Base-by-base conservation (phyloP, 169 alveolate genomes). In the Plasmodium blacklocki region DNA sequence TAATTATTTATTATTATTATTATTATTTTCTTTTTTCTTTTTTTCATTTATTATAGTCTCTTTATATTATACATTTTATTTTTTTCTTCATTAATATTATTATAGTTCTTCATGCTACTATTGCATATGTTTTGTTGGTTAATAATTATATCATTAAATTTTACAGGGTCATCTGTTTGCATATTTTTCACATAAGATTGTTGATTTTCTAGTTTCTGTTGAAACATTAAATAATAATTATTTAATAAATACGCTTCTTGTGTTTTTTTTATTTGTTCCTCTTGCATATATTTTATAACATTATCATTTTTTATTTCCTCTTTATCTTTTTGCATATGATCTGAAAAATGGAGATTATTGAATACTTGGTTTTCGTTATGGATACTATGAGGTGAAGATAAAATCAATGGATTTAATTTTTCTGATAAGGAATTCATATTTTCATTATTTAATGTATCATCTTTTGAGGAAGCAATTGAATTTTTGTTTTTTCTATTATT, bases 391-490 rank as follows among this genome's bases (percentile, higher is more conserved):
- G 71, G 47, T 58, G 64, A 67, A 18, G 76, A 52, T 4, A 64
- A 64, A 64, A 21, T 59, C 32, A 52, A 32, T 59, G 70, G 62
- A 63, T 76, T 76, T 3, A 29, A 19, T 32, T 76, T 19, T 76
- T 76, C 76, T 59, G 50, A 64, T 21, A 19, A 43, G 14, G 67
- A 18, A 43, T 68, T 54, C 50, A 70, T 64, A 64, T 76, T 76
- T 15, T 18, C 67, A 43, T 70, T 50, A 76, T 64, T 76, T 29
- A 52, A 21, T 52, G 66, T 19, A 64, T 64, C 32, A 19, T 21
- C 52, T 56, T 76, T 76, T 76, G 67, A 66, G 29, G 14, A 21
- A 39, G 64, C 54, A 29, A 32, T 32, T 32, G 21, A 23, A 66
- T 76, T 76, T 52, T 66, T 56, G 18, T 14, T 43, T 14, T 49